Evolutionary conservation across 768 basidiomycete species (phyloP), one percentile per base, ranked within the genome.

Genomic region (Melanogaster broomeanus): DNA sequence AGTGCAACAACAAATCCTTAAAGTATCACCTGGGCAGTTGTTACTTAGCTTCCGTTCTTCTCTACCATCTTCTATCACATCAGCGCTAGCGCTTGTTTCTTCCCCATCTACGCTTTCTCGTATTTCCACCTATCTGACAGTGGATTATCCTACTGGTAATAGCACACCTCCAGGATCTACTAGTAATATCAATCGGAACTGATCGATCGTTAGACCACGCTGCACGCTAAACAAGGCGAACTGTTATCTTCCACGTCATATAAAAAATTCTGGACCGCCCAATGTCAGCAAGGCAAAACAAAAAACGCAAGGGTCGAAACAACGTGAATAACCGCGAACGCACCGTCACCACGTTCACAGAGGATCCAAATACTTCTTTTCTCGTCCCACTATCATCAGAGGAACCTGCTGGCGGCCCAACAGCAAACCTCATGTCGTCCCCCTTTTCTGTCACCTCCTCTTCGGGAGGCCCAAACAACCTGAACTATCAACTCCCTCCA

Each of bases 291-390:
- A 74, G 80, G 55, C 81, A 79, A 76, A 82, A 77, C 70, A 83
- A 82, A 71, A 84, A 84, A 64, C 76, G 81, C 58, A 84, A 82
- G 64, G 76, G 74, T 19, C 81, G 82, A 49, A 74, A 66, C 65
- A 76, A 77, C 66, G 66, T 71, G 58, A 77, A 75, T 57, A 79
- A 74, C 67, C 78, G 85, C 60, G 82, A 85, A 66, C 80, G 84
- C 51, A 85, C 83, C n/a, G 82, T 85, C 58, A 82, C 82, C 56
- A 84, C 83, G 31, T 81, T 85, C 62, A 82, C 82, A 11, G 75
- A 82, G 60, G 80, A 81, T 56, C 76, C 83, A 42, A 77, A 78
- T 59, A 77, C 79, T 3, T 74, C 75, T 27, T 81, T 77, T 52
- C 74, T 81, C 50, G 70, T 80, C 27, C 78, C 79, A 18, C 76